These are phyloP conservation scores for Schizophyllum amplum DNA, from an alignment of 1,284 basidiomycete species.

Conservation along the genomic window DNA sequence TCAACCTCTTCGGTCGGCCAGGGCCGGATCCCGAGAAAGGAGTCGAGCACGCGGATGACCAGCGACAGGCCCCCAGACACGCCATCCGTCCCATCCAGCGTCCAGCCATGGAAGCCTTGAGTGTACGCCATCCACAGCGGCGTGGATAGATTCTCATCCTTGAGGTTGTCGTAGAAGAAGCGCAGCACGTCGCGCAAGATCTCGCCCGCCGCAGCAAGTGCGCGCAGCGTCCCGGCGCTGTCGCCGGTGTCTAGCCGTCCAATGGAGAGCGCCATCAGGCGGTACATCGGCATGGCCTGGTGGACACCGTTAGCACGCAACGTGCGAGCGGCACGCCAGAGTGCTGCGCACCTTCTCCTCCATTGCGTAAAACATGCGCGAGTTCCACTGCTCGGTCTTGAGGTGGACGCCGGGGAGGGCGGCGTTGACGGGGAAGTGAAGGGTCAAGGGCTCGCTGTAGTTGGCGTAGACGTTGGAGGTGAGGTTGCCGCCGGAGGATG, in stretches of 20 bases:
- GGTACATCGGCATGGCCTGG: slow-evolving; percentile 15
- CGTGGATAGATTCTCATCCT: slow-evolving; percentile 12
- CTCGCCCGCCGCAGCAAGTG: slow-evolving; percentile 13
- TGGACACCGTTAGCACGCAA: not conserved
- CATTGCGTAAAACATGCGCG: slow-evolving; percentile 12
- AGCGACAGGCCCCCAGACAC: slow-evolving; percentile 17
- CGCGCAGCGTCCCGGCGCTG: slow-evolving; percentile 6
- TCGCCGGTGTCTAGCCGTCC: slow-evolving; percentile 10
- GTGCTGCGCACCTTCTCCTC: slow-evolving; percentile 12
- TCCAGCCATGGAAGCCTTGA: slow-evolving; percentile 19
- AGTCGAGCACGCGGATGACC: slow-evolving; percentile 14
- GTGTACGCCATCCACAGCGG: slow-evolving; percentile 15
- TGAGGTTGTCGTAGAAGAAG: slow-evolving; percentile 14
- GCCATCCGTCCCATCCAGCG: slow-evolving; percentile 16
- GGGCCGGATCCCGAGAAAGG: slow-evolving; percentile 16
- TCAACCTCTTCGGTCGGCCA: slow-evolving; percentile 15
- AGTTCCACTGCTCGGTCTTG: slow-evolving; percentile 15
- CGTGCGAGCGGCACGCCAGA: not conserved
- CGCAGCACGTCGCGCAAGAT: slow-evolving; percentile 11
- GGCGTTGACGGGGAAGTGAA: slow-evolving; percentile 15
- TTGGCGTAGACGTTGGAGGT: slow-evolving; percentile 15
- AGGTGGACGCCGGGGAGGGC: slow-evolving; percentile 13
- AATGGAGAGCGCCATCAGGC: slow-evolving; percentile 8
- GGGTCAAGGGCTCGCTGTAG: slow-evolving; percentile 8
- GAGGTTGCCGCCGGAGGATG: slow-evolving; percentile 15